These are phyloP conservation scores for Torrubiellomyces zombiae DNA, from an alignment of 2,329 filamentous ascomycete species.

Conservation along the genomic window DNA sequence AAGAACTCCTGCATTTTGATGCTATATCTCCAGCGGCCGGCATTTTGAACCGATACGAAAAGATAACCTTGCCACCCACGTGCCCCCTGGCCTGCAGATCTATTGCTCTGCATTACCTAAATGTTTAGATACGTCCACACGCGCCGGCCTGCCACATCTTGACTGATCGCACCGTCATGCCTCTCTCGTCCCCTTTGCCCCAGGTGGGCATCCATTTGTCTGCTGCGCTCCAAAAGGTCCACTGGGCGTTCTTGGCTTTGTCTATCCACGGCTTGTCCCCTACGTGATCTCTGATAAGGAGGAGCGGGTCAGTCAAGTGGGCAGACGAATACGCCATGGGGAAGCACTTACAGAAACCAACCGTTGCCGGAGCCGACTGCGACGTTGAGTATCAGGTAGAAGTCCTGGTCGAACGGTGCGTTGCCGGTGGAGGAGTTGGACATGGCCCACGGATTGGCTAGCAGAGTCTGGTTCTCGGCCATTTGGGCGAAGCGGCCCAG, in stretches of 20 bases:
- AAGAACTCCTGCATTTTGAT: too few relatives aligned
- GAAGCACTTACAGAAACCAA: conserved; percentile 23
- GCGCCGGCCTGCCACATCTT: conserved; percentile 26
- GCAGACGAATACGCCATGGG: too few relatives aligned
- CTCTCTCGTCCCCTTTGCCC: conserved; percentile 22
- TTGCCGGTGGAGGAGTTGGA: conserved; percentile 20
- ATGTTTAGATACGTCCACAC: too few relatives aligned
- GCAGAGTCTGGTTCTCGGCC: conserved; percentile 22
- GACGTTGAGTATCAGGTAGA: conserved; percentile 34
- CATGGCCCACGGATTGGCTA: conserved; percentile 26
- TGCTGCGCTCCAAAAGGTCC: conserved; percentile 25
- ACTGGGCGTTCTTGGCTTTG: conserved; percentile 18
- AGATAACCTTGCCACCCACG: too few relatives aligned
- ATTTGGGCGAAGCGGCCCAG: conserved; percentile 23
- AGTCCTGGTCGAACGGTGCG: conserved; percentile 33
- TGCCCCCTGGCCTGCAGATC: too few relatives aligned
- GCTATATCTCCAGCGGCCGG: too few relatives aligned
- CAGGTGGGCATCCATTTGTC: conserved; percentile 29
- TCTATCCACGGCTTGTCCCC: conserved; percentile 31
- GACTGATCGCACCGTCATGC: conserved; percentile 28
- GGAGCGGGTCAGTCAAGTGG: neutral
- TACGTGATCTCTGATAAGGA: conserved; percentile 18
- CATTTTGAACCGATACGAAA: too few relatives aligned
- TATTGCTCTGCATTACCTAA: too few relatives aligned
- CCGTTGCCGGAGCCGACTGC: conserved; percentile 31